These are phyloP conservation scores for Phyllosticta paracitricarpa DNA, from an alignment of 2,329 filamentous ascomycete species.

Conservation along the genomic window DNA sequence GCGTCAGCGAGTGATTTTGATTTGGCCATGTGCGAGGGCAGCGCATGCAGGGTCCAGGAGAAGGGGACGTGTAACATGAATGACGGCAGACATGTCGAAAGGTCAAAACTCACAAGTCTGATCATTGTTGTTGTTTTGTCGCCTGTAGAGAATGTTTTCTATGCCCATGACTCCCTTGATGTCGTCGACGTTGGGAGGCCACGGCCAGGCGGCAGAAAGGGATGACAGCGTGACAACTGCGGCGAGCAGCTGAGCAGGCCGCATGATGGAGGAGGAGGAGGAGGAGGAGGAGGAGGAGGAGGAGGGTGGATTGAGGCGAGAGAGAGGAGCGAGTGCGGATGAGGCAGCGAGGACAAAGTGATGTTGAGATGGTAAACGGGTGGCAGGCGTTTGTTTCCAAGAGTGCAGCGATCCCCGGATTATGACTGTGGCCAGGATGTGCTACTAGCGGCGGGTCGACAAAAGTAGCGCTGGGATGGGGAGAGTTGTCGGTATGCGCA, in stretches of 20 bases:
- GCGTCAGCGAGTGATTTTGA: not conserved
- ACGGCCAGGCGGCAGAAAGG: conserved; percentile 23
- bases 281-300: not conserved
- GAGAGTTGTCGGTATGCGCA: not conserved
- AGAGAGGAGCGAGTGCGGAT: not conserved
- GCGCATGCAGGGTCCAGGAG: not conserved
- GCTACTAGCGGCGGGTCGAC: not conserved
- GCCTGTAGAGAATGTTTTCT: conserved; percentile 1
- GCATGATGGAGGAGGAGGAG: conserved; percentile 18
- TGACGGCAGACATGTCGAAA: not conserved
- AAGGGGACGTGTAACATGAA: not conserved
- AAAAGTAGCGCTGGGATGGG: not conserved
- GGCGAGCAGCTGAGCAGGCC: conserved; percentile 29
- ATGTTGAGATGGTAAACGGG: not conserved
- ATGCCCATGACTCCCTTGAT: conserved; percentile 9
- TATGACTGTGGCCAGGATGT: not conserved
- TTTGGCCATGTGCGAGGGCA: not conserved
- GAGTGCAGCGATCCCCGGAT: not conserved
- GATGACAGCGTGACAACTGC: conserved; percentile 28
- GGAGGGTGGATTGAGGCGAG: not conserved
- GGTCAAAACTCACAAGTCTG: not conserved
- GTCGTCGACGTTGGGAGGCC: conserved; percentile 7
- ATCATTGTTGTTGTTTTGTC: not conserved
- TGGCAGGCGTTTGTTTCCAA: not conserved
- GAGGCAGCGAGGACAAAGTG: not conserved